Percentiles rank a stretch among this genome's conserved stretches.
Evolutionary conservation across 805 yeast genomes (phyloP).

Genomic region (Lipomyces yamanashiensis): DNA sequence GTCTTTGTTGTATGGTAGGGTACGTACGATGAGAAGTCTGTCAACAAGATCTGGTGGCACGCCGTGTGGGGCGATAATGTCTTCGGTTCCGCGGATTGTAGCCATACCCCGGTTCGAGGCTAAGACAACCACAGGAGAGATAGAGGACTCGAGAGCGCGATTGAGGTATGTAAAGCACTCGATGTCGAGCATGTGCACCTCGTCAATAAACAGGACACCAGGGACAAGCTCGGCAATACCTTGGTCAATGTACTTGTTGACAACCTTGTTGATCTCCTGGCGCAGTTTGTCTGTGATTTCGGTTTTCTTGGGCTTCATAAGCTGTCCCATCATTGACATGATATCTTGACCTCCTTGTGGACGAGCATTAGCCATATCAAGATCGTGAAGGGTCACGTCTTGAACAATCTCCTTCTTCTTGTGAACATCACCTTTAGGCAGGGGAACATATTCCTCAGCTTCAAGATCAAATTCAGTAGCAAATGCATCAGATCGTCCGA

Average conservation of each 20-base stretch:
- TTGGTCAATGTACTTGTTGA: constrained; percentile 93
- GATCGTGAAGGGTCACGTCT: constrained; percentile 93
- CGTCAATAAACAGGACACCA: constrained; percentile 97
- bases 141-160: constrained; percentile 86
- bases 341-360: constrained; percentile 98
- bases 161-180: constrained; percentile 95
- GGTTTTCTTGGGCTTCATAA: constrained; percentile 93
- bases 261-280: constrained; percentile 92
- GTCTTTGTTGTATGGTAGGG: constrained; percentile 81
- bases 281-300: constrained; percentile 96
- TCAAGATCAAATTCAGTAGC: constrained; percentile 98
- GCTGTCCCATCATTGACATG: constrained; percentile 94
- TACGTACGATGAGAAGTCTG: constrained; percentile 86
- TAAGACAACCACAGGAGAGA: constrained; percentile 92
- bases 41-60: constrained; percentile 94
- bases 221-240: constrained; percentile 98
- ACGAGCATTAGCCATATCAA: constrained; percentile 94
- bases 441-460: constrained; percentile 97
- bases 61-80: constrained; percentile 89
- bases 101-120: constrained; percentile 97
- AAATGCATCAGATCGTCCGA: constrained; percentile 97
- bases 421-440: constrained; percentile 99
- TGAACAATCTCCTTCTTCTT: constrained; percentile 97
- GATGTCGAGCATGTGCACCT: constrained; percentile 96
- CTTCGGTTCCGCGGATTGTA: constrained; percentile 86